Conservation (phyloP, 495 filamentous ascomycete species). For the Evernia prunastri region DNA sequence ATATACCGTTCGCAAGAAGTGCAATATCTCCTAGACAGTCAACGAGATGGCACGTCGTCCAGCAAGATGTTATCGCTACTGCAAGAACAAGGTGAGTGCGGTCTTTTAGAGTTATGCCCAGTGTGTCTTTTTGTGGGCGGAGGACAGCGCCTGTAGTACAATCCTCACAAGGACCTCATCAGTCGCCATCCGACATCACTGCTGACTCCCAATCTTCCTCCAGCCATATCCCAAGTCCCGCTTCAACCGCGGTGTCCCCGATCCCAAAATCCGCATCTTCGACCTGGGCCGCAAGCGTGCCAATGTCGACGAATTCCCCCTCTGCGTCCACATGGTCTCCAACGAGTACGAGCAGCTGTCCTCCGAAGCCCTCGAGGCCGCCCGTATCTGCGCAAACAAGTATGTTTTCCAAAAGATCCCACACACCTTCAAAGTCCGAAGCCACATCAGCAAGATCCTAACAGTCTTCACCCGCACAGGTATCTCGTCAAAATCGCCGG, state of each 20-base stretch:
- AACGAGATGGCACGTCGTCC: slow-evolving; percentile 96
- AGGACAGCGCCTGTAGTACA: background rate
- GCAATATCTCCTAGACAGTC: slow-evolving; percentile 50
- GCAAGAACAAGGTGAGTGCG: slow-evolving; percentile 96
- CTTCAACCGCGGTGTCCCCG: slow-evolving; percentile 99
- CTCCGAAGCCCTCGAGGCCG: slow-evolving; percentile 97
- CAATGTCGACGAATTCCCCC: slow-evolving; percentile 95
- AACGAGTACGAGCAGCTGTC: slow-evolving; percentile 99
- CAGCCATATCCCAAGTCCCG: slow-evolving; percentile 98
- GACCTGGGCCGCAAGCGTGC: slow-evolving; percentile 99
- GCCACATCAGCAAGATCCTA: slow-evolving; percentile 12
- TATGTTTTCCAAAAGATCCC: too few relatives aligned
- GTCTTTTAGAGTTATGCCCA: background rate
- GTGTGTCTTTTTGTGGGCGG: background rate
- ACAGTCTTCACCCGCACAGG: slow-evolving; percentile 34
- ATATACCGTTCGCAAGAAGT: slow-evolving; percentile 44
- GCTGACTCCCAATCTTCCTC: slow-evolving; percentile 17
- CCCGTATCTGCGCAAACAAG: slow-evolving; percentile 99
- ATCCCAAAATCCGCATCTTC: slow-evolving; percentile 99
- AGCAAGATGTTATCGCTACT: slow-evolving; percentile 99
- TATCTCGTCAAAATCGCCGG: slow-evolving; percentile 94
- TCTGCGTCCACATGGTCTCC: slow-evolving; percentile 96
- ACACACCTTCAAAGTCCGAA: too few relatives aligned
- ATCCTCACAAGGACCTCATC: background rate
- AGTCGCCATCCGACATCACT: background rate